Evolutionary conservation across 148 eudicot species (phyloP).

Genomic region (Chenopodium berlandieri): DNA sequence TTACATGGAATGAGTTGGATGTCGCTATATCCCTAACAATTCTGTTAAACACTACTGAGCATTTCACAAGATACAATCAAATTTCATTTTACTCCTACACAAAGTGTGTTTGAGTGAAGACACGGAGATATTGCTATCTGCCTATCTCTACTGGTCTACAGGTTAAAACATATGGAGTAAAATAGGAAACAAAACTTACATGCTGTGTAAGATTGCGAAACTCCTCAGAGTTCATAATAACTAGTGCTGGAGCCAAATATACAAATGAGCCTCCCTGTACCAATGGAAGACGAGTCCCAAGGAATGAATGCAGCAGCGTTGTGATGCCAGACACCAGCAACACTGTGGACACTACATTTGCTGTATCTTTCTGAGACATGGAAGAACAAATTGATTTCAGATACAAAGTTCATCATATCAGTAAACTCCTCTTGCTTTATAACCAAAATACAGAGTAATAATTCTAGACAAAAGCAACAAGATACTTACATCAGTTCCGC

Average conservation of each 20-base stretch:
- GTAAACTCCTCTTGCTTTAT: neutral
- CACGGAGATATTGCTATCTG: neutral
- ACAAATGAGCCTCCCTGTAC: slow-evolving; percentile 98
- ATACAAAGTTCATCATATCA: neutral
- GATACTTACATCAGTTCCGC: slow-evolving; percentile 85
- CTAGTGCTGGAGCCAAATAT: slow-evolving; percentile 87
- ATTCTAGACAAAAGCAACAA: neutral
- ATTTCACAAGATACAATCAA: neutral
- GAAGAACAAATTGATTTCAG: slow-evolving; percentile 4
- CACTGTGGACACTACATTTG: slow-evolving; percentile 81
- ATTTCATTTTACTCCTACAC: neutral
- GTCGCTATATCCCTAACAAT: neutral
- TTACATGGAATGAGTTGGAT: neutral
- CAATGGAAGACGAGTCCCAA: slow-evolving; percentile 96
- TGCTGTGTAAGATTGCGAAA: slow-evolving; percentile 79
- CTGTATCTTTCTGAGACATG: slow-evolving; percentile 76
- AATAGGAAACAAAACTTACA: slow-evolving; percentile 43
- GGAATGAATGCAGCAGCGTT: slow-evolving; percentile 73
- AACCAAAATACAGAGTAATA: neutral
- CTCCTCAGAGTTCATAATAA: slow-evolving; percentile 78
- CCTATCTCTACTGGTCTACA: neutral
- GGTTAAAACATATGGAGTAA: neutral
- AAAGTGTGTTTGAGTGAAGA: neutral
- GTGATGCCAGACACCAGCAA: slow-evolving; percentile 82
- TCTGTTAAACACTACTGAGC: neutral